Base-by-base conservation (phyloP, 352 stramenopile species). In the Pythium graminicola region DNA sequence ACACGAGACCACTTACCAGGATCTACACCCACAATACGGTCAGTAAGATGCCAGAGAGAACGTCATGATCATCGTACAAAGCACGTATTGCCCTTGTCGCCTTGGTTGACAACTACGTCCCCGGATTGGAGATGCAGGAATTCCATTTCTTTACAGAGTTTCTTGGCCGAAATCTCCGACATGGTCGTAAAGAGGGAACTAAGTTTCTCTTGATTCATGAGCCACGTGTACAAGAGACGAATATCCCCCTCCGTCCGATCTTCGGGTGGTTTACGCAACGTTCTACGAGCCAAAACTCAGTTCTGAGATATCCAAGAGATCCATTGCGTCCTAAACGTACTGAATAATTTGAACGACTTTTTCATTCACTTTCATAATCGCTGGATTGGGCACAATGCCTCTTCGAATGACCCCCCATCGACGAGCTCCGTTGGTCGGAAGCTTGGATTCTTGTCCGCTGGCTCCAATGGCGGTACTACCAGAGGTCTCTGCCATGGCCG, bases 181-280 rank as follows among this genome's bases (percentile, higher is more conserved):
- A 93, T 90, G 38, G 81, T 89, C 52, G 80, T 87, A 50, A 92
- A 89, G 11, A 93, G 69, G 11, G 81, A 85, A 50, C 80, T 93
- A 28, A 93, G 75, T 50, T 93, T 92, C 39, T 93, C 81, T 49
- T 93, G 78, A 52, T 80, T 83, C 81, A 93, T 93, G 33, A 90
- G 70, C 81, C 81, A 93, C 61, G 64, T 64, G 51, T 89, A 93
- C 46, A 93, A 50, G 51, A 88, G 60, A 59, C 84, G 86, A 63
- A 86, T 86, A 72, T 88, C 77, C 62, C 48, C 74, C 50, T 89
- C 74, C 3, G 70, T 60, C 16, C 79, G 79, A 31, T 89, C 76
- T 62, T 86, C 79, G 16, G 79, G 73, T 1, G 64, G 64, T 43
- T 74, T 82, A 11, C 74, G 76, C 43, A 88, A 45, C 41, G 74